Evolutionary conservation across 805 yeast species (phyloP), one percentile per base, ranked within the genome.

Genomic region (Kluyveromyces lactis): DNA sequence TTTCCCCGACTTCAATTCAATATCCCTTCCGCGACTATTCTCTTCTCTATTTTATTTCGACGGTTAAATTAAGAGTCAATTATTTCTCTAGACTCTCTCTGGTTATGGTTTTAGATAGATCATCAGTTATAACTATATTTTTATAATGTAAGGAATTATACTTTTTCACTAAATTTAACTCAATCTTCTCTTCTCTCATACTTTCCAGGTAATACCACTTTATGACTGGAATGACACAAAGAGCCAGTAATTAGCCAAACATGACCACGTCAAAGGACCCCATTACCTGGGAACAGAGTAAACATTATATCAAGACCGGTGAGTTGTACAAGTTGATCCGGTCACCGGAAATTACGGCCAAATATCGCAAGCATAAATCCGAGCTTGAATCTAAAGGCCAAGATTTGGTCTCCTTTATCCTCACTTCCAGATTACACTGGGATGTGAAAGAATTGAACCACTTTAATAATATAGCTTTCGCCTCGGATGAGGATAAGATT

Each of bases 361-460:
- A 52, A 38, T 81, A 81, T 49, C 53, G 58, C 9, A 50, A 48
- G 6, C 77, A 73, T 52, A 78, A 77, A 49, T 48, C 51, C 9
- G 40, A 52, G 9, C 57, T 80, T 16, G 49, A 51, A 19, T 44
- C 47, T 0, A 39, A 58, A 4, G 56, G 65, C 9, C 52, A 67
- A 2, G 62, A 72, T 11, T 64, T 79, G 17, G 69, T 69, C 40
- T 69, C 75, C 32, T 71, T 68, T 48, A 57, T 81, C 18, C 50
- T 80, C 32, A 55, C 61, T 8, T 54, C 63, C 28, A 69, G 74
- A 46, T 62, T 80, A 35, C 39, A 60, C 3, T 81, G 89, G 89
- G 54, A 63, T 9, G 55, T 60, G 15, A 42, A 46, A 3, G 62
- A 62, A 33, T 52, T 49, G 36, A 17, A 45, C 33, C 39, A 33